A percentile compares a stretch with the other conserved stretches of the same genome.
Evolutionary conservation across 257 asterid genomes (phyloP).

Genomic region (Solanum commersonii): DNA sequence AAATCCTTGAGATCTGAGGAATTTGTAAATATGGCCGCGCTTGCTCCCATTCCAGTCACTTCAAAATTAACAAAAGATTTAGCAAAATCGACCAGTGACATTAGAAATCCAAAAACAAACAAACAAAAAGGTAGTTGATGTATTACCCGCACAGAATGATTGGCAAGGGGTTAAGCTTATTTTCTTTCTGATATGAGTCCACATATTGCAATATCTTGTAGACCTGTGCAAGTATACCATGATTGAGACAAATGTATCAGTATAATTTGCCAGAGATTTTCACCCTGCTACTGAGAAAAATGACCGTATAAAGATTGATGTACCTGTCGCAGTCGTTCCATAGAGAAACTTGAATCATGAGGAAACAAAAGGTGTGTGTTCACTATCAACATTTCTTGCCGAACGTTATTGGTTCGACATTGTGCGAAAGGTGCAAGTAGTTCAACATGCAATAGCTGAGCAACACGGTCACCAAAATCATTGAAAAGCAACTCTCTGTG

Average conservation of each 20-base stretch:
- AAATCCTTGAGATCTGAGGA: conserved; percentile 94
- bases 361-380: conserved; percentile 94
- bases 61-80: conserved; percentile 6
- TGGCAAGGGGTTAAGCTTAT: conserved; percentile 83
- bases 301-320: background rate
- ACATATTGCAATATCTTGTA: conserved; percentile 82
- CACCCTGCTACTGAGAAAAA: background rate
- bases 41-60: conserved; percentile 99
- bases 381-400: conserved; percentile 87
- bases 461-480: conserved; percentile 98
- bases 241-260: background rate
- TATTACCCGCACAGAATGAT: conserved; percentile 87
- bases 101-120: background rate
- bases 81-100: background rate
- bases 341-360: conserved; percentile 80
- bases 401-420: conserved; percentile 33
- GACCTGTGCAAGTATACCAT: conserved; percentile 36
- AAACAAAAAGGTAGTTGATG: background rate
- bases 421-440: conserved; percentile 49
- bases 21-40: conserved; percentile 87
- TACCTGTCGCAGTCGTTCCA: conserved; percentile 98
- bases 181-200: conserved; percentile 81
- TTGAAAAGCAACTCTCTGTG: conserved; percentile 86
- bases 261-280: background rate
- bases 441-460: conserved; percentile 90